These are phyloP conservation scores for Metarhizium anisopliae DNA, from an alignment of 2,329 filamentous ascomycete species.

Conservation along the genomic window DNA sequence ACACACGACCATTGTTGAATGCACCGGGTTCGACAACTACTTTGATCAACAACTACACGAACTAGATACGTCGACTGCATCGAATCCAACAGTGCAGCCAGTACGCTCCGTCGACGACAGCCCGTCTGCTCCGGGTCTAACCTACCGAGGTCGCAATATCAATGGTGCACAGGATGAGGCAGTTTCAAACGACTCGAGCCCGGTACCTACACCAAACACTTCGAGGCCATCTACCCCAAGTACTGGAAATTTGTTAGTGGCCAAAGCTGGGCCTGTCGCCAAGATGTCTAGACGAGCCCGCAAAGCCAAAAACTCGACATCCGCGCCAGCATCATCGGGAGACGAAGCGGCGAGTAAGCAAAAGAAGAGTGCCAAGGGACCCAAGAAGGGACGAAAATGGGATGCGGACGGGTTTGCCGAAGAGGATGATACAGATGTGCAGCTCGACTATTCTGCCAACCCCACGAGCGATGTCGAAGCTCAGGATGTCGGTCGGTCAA, in stretches of 20 bases:
- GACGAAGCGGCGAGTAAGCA: constrained; percentile 60
- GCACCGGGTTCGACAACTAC: constrained; percentile 76
- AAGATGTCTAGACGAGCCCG: constrained; percentile 76
- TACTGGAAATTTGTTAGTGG: constrained; percentile 54
- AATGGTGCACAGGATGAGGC: constrained; percentile 24
- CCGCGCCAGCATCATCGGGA: constrained; percentile 65
- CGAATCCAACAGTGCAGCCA: constrained; percentile 18
- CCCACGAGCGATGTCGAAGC: constrained; percentile 44
- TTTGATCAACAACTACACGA: constrained; percentile 89
- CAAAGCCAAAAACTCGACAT: constrained; percentile 56
- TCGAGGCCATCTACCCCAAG: constrained; percentile 74
- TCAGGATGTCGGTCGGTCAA: constrained; percentile 39
- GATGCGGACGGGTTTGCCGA: constrained; percentile 80
- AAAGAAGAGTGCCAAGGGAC: constrained; percentile 48
- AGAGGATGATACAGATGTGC: constrained; percentile 62
- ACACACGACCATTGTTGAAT: constrained; percentile 69
- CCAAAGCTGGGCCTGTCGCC: constrained; percentile 63
- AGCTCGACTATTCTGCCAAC: constrained; percentile 82
- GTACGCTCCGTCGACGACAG: constrained; percentile 24
- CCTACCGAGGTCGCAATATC: constrained; percentile 28
- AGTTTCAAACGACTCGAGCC: constrained; percentile 59
- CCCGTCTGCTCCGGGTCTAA: constrained; percentile 22
- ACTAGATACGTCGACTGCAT: constrained; percentile 50
- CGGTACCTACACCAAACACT: constrained; percentile 60
- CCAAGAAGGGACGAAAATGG: constrained; percentile 92